Evolutionary conservation across 306 rosid species (phyloP), one percentile per base, ranked within the genome.

Genomic region (Urtica urens): DNA sequence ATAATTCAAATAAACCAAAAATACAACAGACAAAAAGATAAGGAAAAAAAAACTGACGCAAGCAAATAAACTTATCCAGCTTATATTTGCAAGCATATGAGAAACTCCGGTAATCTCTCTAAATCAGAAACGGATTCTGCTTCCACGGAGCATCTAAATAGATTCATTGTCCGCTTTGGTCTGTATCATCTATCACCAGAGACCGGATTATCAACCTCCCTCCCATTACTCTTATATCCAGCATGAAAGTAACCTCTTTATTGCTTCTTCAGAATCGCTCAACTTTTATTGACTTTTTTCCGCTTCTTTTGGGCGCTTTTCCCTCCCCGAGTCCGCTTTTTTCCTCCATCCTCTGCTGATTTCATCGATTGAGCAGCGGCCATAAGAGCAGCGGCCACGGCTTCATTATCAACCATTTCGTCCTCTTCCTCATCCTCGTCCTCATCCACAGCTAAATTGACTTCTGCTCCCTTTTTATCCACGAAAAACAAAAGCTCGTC

Each of bases 201-300:
- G 23, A 14, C 55, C 23, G 82, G 81, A 68, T 80, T 67, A 53
- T 82, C 80, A n/a, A 64, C 73, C 55, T 81, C 87, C 40, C 84
- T 67, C 58, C 75, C 82, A 35, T 58, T 75, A 39, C 55, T 64
- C 26, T 74, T 74, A 6, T 52, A 24, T 39, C 42, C 59, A 25
- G 65, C 19, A 7, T 69, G 38, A 17, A 74, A 59, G 41, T 67
- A 28, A n/a, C 44, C 68, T 51, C 19, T 37, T 44, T 35, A 43
- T 69, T 47, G 40, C 44, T 10, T 63, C 22, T 52, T 43, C 46
- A 11, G 73, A 47, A 23, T 34, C 50, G 29, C 44, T 66, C 40
- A 11, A 19, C 3, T 59, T 80, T 74, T 23, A 68, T 56, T 46
- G 70, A 75, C 49, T 84, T 84, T 51, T 65, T 51, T 23, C 46